Evolutionary conservation across 306 rosid genomes (phyloP), one percentile per base, ranked within the genome.

Genomic region (Medicago ruthenica): DNA sequence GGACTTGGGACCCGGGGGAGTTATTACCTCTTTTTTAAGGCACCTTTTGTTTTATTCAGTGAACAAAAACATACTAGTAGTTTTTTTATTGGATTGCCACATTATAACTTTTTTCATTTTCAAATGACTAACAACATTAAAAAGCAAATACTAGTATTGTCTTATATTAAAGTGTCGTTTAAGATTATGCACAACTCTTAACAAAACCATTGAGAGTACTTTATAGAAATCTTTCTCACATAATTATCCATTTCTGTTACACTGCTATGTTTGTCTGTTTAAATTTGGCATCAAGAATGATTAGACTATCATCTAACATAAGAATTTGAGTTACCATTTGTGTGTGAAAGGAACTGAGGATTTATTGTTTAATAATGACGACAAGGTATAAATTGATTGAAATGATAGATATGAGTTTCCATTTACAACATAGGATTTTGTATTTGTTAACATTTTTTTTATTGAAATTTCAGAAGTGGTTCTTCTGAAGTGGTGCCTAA

Each of bases 401-500:
- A 44, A 15, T 59, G 12, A 66, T 67, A 45, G 70, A 76, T 4
- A 16, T 67, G 65, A 16, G 7, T 75, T 55, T 54, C 45, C 10
- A 47, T 64, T 11, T 16, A 42, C 54, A 53, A n/a, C 37, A 15
- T n/a, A 74, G 59, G 55, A 62, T 41, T 80, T 39, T 69, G 36
- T 77, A 9, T 9, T 9, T 55, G 14, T 71, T 78, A 57, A 76
- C 71, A 34, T 78, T 62, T 71, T 44, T 20, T 20, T 40, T 7
- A 14, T 74, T 61, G 36, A 77, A 60, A 57, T 82, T 59, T 67
- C 86, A 92, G 99, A 82, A 87, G 72, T 77, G 85, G 96, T 36
- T 86, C 90, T 51, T 86, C 97, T 55, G 94, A 96, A 74, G 88
- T 87, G 58, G 88, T 87, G 58, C 87, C 97, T 78, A 91, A 80